A percentile compares a stretch with the other conserved stretches of the same genome.
Evolutionary conservation across 441 rosid genomes (phyloP).

Genomic region (Adansonia grandidieri): DNA sequence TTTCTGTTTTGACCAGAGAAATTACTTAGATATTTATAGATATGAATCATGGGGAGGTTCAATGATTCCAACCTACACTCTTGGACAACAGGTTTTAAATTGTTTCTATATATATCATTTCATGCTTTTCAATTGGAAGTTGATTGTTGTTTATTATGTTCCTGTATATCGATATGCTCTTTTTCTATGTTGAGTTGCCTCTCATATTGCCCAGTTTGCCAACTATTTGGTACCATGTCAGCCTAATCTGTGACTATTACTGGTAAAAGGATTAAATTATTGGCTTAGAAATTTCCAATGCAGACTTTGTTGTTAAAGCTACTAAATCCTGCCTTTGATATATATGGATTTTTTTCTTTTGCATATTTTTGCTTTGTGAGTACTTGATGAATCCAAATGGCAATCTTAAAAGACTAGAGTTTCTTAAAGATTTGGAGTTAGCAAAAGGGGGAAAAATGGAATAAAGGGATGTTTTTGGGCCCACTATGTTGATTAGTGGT

Average conservation of each 20-base stretch:
- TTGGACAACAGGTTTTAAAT: slow-evolving; percentile 85
- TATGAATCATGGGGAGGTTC: slow-evolving; percentile 98
- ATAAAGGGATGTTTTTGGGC: not conserved
- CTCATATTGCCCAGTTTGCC: not conserved
- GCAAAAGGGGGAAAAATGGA: not conserved
- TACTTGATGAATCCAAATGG: not conserved
- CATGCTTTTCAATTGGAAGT: slow-evolving; percentile 30
- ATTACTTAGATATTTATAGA: slow-evolving; percentile 91
- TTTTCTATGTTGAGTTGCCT: slow-evolving; percentile 11
- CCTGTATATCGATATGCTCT: slow-evolving; percentile 8
- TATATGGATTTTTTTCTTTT: not conserved
- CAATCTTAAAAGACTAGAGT: not conserved
- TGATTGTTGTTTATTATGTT: slow-evolving; percentile 19
- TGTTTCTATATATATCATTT: slow-evolving; percentile 18
- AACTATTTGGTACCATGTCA: slow-evolving; percentile 1
- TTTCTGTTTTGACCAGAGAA: slow-evolving; percentile 61
- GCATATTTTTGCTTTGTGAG: not conserved
- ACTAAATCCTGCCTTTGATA: slow-evolving; percentile 8
- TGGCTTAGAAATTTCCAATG: slow-evolving; percentile 17
- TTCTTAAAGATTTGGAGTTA: not conserved
- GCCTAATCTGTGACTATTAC: not conserved
- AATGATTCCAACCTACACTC: slow-evolving; percentile 74
- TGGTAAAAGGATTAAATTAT: slow-evolving; percentile 10
- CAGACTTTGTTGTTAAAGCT: slow-evolving; percentile 3
- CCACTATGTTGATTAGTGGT: not conserved